These are phyloP conservation scores for Fonsecaea pedrosoi DNA, from an alignment of 2,329 filamentous ascomycete species.

Conservation along the genomic window DNA sequence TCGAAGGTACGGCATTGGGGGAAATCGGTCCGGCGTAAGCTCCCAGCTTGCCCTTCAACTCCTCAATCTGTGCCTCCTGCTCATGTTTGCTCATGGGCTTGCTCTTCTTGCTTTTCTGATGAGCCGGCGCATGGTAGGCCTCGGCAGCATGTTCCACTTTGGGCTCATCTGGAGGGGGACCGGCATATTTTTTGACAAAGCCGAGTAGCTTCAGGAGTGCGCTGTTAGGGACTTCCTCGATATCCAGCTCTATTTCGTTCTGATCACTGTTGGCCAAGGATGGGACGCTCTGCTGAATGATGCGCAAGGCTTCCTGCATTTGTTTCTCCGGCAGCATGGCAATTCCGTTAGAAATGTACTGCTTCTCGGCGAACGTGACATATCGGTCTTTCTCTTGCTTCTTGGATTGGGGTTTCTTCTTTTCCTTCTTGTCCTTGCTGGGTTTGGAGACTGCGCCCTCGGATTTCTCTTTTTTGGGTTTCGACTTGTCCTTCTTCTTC, in stretches of 20 bases:
- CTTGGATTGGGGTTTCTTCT: slow-evolving; percentile 54
- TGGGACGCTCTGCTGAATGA: slow-evolving; percentile 85
- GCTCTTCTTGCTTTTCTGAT: slow-evolving; percentile 57
- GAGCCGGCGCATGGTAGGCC: slow-evolving; percentile 43
- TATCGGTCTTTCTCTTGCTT: slow-evolving; percentile 65
- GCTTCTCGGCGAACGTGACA: slow-evolving; percentile 81
- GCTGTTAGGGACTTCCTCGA: slow-evolving; percentile 57
- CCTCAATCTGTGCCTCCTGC: slow-evolving; percentile 58
- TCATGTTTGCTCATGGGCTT: slow-evolving; percentile 61
- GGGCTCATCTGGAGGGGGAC: slow-evolving; percentile 52
- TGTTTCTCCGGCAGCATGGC: slow-evolving; percentile 78
- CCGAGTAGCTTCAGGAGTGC: slow-evolving; percentile 54
- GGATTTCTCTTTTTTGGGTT: slow-evolving; percentile 53
- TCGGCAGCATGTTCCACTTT: slow-evolving; percentile 43
- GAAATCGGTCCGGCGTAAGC: slow-evolving; percentile 52
- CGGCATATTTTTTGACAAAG: slow-evolving; percentile 56
- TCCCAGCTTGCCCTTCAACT: slow-evolving; percentile 55
- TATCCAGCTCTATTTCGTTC: slow-evolving; percentile 57
- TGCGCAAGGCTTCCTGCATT: slow-evolving; percentile 80
- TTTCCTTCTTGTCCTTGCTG: slow-evolving; percentile 52
- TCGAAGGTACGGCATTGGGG: slow-evolving; percentile 52
- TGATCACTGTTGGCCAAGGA: slow-evolving; percentile 66
- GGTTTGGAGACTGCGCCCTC: slow-evolving; percentile 43
- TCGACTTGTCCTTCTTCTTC: slow-evolving; percentile 49
- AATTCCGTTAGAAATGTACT: slow-evolving; percentile 85